Conservation (phyloP, 306 rosid species). For the Amphicarpaea edgeworthii region DNA sequence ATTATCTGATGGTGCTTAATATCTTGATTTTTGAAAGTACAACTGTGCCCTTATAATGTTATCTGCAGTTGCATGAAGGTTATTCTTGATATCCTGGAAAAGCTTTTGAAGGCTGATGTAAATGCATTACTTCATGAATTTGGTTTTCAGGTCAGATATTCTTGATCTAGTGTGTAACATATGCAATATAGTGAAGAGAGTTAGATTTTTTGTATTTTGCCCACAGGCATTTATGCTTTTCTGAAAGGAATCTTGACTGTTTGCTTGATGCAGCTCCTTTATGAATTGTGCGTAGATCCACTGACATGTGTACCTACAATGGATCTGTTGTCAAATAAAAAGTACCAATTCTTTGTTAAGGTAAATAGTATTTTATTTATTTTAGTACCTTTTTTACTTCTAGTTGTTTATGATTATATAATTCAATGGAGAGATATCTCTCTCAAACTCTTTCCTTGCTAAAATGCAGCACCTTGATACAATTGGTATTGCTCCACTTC, state of each 20-base stretch:
- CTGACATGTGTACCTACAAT: conserved; percentile 72
- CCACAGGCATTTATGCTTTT: conserved; percentile 6
- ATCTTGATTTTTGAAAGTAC: conserved; percentile 29
- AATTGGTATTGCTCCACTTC: conserved; percentile 88
- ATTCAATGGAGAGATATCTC: neutral
- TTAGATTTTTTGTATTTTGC: neutral
- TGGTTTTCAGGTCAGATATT: conserved; percentile 86
- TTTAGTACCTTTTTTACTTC: conserved; percentile 29
- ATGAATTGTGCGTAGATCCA: conserved; percentile 86
- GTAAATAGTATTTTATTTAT: conserved; percentile 49
- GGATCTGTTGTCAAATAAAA: conserved; percentile 86
- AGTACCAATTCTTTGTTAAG: conserved; percentile 86
- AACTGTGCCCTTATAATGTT: conserved; percentile 41
- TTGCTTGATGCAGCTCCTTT: conserved; percentile 75
- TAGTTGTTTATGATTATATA: conserved; percentile 22
- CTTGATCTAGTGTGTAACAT: conserved; percentile 36
- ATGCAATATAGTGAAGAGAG: neutral
- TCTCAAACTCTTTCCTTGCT: conserved; percentile 12
- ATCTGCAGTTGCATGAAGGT: conserved; percentile 92
- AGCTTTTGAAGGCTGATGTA: conserved; percentile 80
- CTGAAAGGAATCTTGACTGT: conserved; percentile 29
- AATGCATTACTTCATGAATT: conserved; percentile 91
- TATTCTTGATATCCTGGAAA: conserved; percentile 90
- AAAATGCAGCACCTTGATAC: conserved; percentile 80
- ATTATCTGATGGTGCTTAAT: conserved; percentile 19